Conservation (phyloP, 176 grass and related monocot species). For the Triticum turgidum region DNA sequence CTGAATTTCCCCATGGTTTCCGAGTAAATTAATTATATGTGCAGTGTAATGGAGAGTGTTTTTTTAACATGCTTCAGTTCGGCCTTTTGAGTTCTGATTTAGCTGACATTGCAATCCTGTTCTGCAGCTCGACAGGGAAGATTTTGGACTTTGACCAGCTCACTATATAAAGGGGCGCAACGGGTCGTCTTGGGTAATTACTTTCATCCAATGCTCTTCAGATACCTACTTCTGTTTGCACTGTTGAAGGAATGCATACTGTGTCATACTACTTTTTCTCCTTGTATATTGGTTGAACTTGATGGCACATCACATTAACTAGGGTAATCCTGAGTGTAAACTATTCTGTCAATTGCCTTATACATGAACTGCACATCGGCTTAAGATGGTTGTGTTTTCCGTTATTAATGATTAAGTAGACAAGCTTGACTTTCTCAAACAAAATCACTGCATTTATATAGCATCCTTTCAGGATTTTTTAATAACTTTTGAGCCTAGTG, state of each 20-base stretch:
- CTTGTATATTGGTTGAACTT: not conserved
- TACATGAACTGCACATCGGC: not conserved
- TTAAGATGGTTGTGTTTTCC: not conserved
- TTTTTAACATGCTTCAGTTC: not conserved
- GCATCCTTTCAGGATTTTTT: too few species aligned
- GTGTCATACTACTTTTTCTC: not conserved
- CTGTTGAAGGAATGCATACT: not conserved
- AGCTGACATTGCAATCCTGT: not conserved
- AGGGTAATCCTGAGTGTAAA: not conserved
- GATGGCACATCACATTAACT: not conserved
- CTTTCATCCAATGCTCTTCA: not conserved
- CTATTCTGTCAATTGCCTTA: not conserved
- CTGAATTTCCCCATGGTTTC: not conserved
- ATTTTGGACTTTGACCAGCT: slow-evolving; percentile 86
- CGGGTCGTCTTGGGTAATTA: slow-evolving; percentile 76
- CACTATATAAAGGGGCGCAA: slow-evolving; percentile 77
- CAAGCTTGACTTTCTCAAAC: not conserved
- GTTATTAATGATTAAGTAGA: not conserved
- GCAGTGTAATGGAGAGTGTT: not conserved
- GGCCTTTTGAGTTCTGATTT: not conserved
- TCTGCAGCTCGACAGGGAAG: slow-evolving; percentile 74
- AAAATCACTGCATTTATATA: not conserved
- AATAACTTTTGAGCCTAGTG: not conserved
- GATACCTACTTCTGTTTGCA: not conserved
- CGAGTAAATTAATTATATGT: not conserved